Conservation (phyloP, 1,139 yeast species). For the Pichia sp. region DNA sequence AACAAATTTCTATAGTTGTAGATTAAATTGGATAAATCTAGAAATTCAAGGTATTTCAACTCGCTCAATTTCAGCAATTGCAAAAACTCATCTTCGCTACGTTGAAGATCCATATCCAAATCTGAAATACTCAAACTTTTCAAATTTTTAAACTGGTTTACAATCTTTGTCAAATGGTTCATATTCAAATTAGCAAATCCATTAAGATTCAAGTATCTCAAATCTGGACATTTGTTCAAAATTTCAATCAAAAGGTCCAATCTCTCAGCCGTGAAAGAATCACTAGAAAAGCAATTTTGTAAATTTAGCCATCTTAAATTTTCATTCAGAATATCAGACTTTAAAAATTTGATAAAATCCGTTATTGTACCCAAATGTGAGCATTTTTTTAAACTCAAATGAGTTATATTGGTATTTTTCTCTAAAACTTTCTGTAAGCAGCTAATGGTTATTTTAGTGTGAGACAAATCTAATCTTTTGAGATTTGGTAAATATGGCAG, state of each 20-base stretch:
- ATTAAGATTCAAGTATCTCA: slow-evolving; percentile 58
- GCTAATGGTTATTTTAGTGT: slow-evolving; percentile 63
- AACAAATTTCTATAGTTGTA: slow-evolving; percentile 5
- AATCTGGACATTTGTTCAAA: slow-evolving; percentile 24
- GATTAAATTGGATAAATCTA: slow-evolving; percentile 9
- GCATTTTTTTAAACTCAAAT: slow-evolving; percentile 73
- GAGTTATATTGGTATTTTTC: slow-evolving; percentile 53
- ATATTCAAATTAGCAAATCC: slow-evolving; percentile 58
- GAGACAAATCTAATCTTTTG: slow-evolving; percentile 70
- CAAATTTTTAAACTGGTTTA: slow-evolving; percentile 44
- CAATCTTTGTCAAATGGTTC: slow-evolving; percentile 46
- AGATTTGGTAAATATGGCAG: slow-evolving; percentile 52
- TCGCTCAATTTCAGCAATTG: slow-evolving; percentile 3
- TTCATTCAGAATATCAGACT: slow-evolving; percentile 22
- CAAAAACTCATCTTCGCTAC: slow-evolving; percentile 3
- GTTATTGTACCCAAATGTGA: slow-evolving; percentile 61
- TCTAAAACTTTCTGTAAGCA: slow-evolving; percentile 43
- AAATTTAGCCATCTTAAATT: slow-evolving; percentile 67
- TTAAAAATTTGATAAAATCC: slow-evolving; percentile 62
- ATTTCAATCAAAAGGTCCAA: slow-evolving; percentile 7
- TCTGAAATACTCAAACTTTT: slow-evolving; percentile 41
- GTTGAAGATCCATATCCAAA: slow-evolving; percentile 15
- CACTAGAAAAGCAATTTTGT: slow-evolving; percentile 64
- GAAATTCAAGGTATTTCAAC: slow-evolving; percentile 7
- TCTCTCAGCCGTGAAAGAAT: slow-evolving; percentile 7